Evolutionary conservation across 768 basidiomycete genomes (phyloP).

Genomic region (Gloeophyllum trabeum): DNA sequence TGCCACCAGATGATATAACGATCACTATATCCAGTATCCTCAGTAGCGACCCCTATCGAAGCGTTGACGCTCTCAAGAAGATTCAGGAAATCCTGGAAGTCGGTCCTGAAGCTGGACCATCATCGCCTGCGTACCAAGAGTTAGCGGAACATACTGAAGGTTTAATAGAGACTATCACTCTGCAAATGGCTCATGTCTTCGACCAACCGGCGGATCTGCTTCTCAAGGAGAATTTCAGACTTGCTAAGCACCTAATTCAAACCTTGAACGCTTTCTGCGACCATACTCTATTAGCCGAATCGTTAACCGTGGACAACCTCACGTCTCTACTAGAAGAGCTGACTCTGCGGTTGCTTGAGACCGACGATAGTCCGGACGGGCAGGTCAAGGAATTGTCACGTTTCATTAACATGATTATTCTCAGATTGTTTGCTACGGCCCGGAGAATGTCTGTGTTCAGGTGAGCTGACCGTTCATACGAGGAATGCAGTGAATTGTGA

Average conservation of each 20-base stretch:
- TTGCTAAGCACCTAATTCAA: constrained; percentile 96
- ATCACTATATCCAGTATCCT: constrained; percentile 83
- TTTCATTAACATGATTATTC: constrained; percentile 97
- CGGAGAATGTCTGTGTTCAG: constrained; percentile 86
- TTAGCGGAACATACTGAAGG: constrained; percentile 73
- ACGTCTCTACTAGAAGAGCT: constrained; percentile 86
- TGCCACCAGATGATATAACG: constrained; percentile 47
- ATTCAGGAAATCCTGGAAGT: constrained; percentile 79
- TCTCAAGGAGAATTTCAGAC: constrained; percentile 73
- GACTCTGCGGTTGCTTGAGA: constrained; percentile 84
- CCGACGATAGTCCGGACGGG: constrained; percentile 75
- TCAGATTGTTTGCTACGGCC: constrained; percentile 86
- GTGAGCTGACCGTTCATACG: constrained; percentile 29
- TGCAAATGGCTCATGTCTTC: constrained; percentile 89
- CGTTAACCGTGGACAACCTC: constrained; percentile 74
- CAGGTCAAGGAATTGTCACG: constrained; percentile 89
- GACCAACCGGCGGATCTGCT: constrained; percentile 67
- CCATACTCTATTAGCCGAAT: constrained; percentile 78
- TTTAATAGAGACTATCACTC: constrained; percentile 80
- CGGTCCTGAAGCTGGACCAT: constrained; percentile 61
- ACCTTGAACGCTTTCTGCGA: constrained; percentile 94
- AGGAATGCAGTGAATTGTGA: constrained; percentile 1
- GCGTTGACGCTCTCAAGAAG: constrained; percentile 90
- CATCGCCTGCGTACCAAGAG: constrained; percentile 63
- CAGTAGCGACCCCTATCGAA: constrained; percentile 73